Conservation (phyloP, 2,329 filamentous ascomycete species). For the Trichoderma pleuroti region DNA sequence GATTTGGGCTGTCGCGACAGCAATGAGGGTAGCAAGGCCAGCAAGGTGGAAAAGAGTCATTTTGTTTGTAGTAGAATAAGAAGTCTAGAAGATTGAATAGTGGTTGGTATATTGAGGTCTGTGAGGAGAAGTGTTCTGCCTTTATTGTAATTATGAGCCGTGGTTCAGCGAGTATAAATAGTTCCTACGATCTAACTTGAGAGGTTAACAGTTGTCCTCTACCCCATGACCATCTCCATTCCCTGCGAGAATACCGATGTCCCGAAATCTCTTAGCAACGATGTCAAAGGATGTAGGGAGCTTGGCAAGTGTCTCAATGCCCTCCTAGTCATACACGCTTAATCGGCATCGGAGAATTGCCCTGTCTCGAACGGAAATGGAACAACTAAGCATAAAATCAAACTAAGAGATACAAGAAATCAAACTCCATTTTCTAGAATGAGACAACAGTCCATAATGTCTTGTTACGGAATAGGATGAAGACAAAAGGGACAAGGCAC, state of each 20-base stretch:
- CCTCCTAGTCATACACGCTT: neutral
- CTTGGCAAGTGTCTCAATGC: neutral
- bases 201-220: neutral
- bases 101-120: neutral
- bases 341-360: neutral
- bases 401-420: neutral
- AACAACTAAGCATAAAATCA: neutral
- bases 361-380: neutral
- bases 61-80: neutral
- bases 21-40: neutral
- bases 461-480: neutral
- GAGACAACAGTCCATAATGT: neutral
- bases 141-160: neutral
- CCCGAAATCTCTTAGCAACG: neutral
- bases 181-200: neutral
- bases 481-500: neutral
- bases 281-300: neutral
- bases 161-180: neutral
- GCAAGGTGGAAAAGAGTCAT: neutral
- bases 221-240: neutral
- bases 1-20: neutral
- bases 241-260: neutral
- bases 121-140: neutral
- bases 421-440: neutral
- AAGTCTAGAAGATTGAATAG: neutral